Percentiles rank a stretch among this genome's conserved stretches.
Evolutionary conservation across 2,329 filamentous ascomycete genomes (phyloP).

Genomic region (Septoria linicola): DNA sequence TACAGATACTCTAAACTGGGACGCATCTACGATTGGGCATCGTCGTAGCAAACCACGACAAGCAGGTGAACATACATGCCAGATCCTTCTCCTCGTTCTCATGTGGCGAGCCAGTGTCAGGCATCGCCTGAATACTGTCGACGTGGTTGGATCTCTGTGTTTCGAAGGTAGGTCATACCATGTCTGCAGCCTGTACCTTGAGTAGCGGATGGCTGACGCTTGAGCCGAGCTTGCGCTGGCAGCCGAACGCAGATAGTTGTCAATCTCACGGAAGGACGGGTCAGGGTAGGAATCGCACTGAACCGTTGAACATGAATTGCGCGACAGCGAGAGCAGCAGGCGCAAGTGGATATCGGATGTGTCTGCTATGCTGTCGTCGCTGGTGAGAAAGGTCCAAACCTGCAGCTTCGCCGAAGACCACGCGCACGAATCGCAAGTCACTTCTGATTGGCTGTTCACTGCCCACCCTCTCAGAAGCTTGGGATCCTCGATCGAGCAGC

Average conservation of each 20-base stretch:
- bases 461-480: conserved; percentile 2
- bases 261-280: neutral
- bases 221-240: conserved; percentile 8
- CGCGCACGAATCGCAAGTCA: conserved; percentile 8
- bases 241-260: neutral
- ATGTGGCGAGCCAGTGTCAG: conserved; percentile 27
- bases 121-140: conserved; percentile 27
- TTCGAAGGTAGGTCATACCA: conserved; percentile 2
- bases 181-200: neutral
- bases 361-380: too few species aligned
- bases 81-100: conserved; percentile 22
- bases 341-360: too few species aligned
- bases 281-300: too few species aligned
- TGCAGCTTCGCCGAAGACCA: neutral
- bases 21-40: conserved; percentile 4
- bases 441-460: neutral
- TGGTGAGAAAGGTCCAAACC: too few species aligned
- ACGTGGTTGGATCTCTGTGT: conserved; percentile 14
- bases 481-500: neutral
- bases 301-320: too few species aligned
- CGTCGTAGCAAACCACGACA: conserved; percentile 22
- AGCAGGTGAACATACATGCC: conserved; percentile 28
- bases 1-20: conserved; percentile 27
- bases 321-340: too few species aligned
- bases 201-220: conserved; percentile 1